Evolutionary conservation across 305 asterid species (phyloP).

Genomic region (Fraxinus platypoda): DNA sequence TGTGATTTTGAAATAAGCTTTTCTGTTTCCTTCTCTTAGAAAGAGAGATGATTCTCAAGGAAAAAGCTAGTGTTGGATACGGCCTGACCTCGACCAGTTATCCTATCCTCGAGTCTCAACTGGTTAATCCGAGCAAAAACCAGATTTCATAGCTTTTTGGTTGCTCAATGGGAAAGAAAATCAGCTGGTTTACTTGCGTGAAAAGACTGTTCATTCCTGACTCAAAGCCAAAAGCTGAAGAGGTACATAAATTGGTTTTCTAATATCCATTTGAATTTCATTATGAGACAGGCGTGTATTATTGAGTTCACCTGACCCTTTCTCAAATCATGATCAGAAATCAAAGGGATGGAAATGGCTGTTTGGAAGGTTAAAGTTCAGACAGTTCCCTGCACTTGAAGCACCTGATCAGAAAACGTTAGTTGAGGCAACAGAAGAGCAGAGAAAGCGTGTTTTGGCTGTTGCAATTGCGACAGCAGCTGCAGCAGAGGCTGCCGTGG

Average conservation of each 20-base stretch:
- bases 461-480: conserved; percentile 87
- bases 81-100: neutral
- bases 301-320: neutral
- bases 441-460: conserved; percentile 65
- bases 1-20: neutral
- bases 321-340: conserved; percentile 35
- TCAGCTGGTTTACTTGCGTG: conserved; percentile 68
- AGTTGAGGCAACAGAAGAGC: conserved; percentile 63
- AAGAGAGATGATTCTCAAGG: neutral
- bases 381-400: conserved; percentile 49
- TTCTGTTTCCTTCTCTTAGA: neutral
- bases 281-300: neutral
- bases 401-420: conserved; percentile 46
- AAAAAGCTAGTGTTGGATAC: neutral
- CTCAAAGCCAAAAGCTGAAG: conserved; percentile 55
- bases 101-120: neutral
- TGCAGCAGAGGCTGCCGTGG: conserved; percentile 89
- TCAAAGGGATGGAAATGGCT: conserved; percentile 62
- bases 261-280: neutral
- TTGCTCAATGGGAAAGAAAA: conserved; percentile 65
- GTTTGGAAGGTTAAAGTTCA: conserved; percentile 46
- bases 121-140: neutral
- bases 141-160: neutral
- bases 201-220: conserved; percentile 59
- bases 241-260: conserved; percentile 34